These are phyloP conservation scores for Citeromyces matritensis DNA, from an alignment of 805 yeast genomes.

Conservation along the genomic window DNA sequence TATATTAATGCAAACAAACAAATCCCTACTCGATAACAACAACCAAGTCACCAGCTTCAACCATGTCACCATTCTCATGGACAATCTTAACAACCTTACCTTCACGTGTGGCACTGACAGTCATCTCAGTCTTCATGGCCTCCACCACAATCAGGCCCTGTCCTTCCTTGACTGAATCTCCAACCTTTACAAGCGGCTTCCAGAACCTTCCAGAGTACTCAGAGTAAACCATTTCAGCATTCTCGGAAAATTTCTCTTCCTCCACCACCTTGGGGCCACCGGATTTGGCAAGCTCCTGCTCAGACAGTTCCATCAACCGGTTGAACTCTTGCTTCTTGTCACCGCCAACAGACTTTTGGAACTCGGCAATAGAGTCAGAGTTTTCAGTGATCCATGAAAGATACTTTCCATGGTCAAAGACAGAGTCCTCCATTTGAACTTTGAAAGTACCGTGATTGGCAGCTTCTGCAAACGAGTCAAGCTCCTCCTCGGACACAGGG, in stretches of 20 bases:
- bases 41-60: conserved; percentile 91
- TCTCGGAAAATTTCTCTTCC: conserved; percentile 52
- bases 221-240: conserved; percentile 75
- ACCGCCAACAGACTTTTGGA: conserved; percentile 55
- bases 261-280: conserved; percentile 29
- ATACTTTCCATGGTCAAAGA: conserved; percentile 74
- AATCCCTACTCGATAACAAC: conserved; percentile 70
- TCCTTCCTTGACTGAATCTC: conserved; percentile 58
- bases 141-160: conserved; percentile 83
- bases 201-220: conserved; percentile 96
- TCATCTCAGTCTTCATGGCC: conserved; percentile 98
- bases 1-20: too few species aligned
- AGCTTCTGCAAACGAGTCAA: conserved; percentile 57
- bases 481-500: conserved; percentile 77
- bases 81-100: conserved; percentile 64
- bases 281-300: conserved; percentile 50
- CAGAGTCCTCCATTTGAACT: conserved; percentile 61
- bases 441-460: conserved; percentile 69
- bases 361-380: conserved; percentile 54
- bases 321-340: conserved; percentile 81
- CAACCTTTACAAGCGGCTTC: conserved; percentile 76
- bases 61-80: conserved; percentile 88
- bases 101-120: conserved; percentile 51
- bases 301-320: conserved; percentile 64
- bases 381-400: conserved; percentile 65